Conservation (phyloP, 345 rosid species). For the Citropsis articulata region DNA sequence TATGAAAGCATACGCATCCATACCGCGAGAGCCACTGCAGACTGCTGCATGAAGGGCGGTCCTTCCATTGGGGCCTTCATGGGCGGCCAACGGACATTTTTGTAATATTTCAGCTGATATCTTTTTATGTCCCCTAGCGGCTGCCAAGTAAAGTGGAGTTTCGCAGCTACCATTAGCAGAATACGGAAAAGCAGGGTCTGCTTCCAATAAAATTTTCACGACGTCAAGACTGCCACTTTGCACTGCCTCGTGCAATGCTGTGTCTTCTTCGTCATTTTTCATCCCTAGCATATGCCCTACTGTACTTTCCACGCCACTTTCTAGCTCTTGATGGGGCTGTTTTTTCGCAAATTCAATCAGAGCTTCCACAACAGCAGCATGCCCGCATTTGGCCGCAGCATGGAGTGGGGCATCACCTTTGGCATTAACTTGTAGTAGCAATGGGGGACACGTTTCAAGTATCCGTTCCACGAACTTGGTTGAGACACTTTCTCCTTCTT, state of each 20-base stretch:
- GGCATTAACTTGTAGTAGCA: too few relatives aligned
- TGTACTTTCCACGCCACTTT: neutral
- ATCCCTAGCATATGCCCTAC: neutral
- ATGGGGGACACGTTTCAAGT: too few relatives aligned
- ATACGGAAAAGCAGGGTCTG: neutral
- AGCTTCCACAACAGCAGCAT: too few relatives aligned
- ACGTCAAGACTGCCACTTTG: neutral
- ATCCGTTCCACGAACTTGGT: neutral
- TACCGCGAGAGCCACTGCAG: too few relatives aligned
- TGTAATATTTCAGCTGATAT: neutral
- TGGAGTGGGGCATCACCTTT: too few relatives aligned
- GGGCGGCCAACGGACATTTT: too few relatives aligned
- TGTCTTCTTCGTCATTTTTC: neutral
- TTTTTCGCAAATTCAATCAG: neutral
- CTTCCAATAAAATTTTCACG: neutral
- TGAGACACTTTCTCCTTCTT: too few relatives aligned
- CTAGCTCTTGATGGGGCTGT: neutral
- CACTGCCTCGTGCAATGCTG: conserved; percentile 3
- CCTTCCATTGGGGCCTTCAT: too few relatives aligned
- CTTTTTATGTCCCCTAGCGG: neutral
- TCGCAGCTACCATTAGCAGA: neutral
- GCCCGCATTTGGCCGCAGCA: too few relatives aligned
- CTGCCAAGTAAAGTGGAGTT: too few relatives aligned
- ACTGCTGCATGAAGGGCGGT: neutral
- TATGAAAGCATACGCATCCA: too few relatives aligned